phyloP scores from a whole-genome alignment of 1,284 basidiomycete genomes.

The Cryptococcus sp. region DNA sequence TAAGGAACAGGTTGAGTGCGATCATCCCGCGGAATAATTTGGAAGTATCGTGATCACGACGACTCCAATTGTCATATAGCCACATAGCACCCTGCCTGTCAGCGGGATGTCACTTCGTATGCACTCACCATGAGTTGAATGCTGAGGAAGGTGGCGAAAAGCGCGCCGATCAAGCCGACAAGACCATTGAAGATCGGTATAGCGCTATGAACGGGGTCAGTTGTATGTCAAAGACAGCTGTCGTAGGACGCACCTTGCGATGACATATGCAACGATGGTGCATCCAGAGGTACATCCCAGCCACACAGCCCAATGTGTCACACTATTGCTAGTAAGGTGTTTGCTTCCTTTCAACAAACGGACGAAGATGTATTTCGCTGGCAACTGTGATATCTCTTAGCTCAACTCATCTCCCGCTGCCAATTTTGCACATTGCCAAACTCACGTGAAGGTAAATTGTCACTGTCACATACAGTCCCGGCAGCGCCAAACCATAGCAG shows the following conservation, averaged over 20 bases:
- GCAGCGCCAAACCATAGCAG: slow-evolving; percentile 45
- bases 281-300: slow-evolving; percentile 23
- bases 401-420: neutral
- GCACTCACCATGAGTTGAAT: slow-evolving; percentile 27
- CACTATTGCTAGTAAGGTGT: slow-evolving; percentile 33
- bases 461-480: slow-evolving; percentile 37
- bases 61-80: slow-evolving; percentile 30
- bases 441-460: slow-evolving; percentile 41
- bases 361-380: slow-evolving; percentile 43
- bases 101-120: neutral
- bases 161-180: slow-evolving; percentile 39
- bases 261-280: slow-evolving; percentile 35
- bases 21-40: slow-evolving; percentile 17
- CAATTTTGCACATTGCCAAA: neutral
- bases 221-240: neutral
- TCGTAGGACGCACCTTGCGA: slow-evolving; percentile 16
- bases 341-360: slow-evolving; percentile 33
- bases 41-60: slow-evolving; percentile 7
- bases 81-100: slow-evolving; percentile 24
- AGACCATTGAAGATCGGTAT: slow-evolving; percentile 37
- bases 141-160: slow-evolving; percentile 37
- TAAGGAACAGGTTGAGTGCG: slow-evolving; percentile 32
- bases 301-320: slow-evolving; percentile 40
- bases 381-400: slow-evolving; percentile 51
- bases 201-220: slow-evolving; percentile 11